phyloP scores from a whole-genome alignment of 257 asterid species.

The Solanum appendiculatum region DNA sequence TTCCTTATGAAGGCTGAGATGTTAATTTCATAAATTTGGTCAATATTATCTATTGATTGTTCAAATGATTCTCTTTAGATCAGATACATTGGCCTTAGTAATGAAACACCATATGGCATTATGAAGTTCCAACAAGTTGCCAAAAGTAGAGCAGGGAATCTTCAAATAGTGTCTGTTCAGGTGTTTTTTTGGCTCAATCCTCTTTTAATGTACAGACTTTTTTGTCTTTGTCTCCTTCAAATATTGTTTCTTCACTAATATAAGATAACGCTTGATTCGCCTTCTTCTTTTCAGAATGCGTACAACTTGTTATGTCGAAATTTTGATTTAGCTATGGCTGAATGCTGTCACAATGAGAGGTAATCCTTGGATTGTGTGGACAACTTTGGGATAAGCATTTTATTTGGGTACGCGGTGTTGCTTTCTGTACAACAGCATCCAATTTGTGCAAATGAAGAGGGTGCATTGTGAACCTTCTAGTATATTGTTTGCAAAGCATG shows the following conservation, averaged over 20 bases:
- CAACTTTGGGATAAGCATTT: background rate
- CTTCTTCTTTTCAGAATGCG: constrained; percentile 43
- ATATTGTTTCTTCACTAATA: background rate
- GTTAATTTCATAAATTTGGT: constrained; percentile 17
- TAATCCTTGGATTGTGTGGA: constrained; percentile 13
- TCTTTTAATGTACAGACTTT: constrained; percentile 14
- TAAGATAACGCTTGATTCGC: background rate
- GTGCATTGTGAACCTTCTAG: background rate
- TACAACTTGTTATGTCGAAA: constrained; percentile 79
- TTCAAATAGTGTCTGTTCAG: constrained; percentile 79
- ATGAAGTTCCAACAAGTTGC: constrained; percentile 76
- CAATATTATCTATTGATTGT: constrained; percentile 1
- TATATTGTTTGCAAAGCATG: background rate
- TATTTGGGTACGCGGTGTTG: background rate
- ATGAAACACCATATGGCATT: constrained; percentile 89
- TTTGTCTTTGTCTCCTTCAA: background rate
- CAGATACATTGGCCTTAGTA: constrained; percentile 82
- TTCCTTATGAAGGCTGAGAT: constrained; percentile 21
- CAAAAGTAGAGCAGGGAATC: constrained; percentile 24
- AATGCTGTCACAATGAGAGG: constrained; percentile 97
- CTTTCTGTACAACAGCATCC: background rate
- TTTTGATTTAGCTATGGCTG: constrained; percentile 85
- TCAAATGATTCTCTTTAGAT: constrained; percentile 36
- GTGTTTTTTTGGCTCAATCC: constrained; percentile 28
- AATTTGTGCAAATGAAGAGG: background rate